phyloP scores from a whole-genome alignment of 345 rosid genomes.

The Populus euphratica region DNA sequence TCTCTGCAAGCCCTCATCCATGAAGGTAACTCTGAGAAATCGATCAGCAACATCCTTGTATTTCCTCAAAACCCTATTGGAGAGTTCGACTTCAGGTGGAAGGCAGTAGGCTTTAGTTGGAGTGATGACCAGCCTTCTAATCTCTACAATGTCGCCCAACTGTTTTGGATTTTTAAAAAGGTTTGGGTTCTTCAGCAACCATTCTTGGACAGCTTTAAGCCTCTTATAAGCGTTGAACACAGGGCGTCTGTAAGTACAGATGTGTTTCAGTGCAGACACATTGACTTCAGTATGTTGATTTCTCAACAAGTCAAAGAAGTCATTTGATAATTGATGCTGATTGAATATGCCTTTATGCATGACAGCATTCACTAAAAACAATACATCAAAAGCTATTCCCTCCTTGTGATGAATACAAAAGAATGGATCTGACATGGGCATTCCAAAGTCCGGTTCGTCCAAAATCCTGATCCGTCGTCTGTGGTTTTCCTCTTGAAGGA shows the following conservation, averaged over 20 bases:
- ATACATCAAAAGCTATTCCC: slow-evolving; percentile 56
- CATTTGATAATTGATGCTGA: slow-evolving; percentile 57
- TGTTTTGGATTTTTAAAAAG: slow-evolving; percentile 37
- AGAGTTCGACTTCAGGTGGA: slow-evolving; percentile 88
- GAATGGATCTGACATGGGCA: slow-evolving; percentile 48
- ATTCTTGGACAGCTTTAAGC: slow-evolving; percentile 57
- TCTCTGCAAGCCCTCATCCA: slow-evolving; percentile 82
- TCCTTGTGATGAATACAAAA: slow-evolving; percentile 48
- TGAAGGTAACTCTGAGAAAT: slow-evolving; percentile 81
- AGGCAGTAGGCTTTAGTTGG: slow-evolving; percentile 85
- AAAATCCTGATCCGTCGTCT: slow-evolving; percentile 35
- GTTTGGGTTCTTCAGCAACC: slow-evolving; percentile 61
- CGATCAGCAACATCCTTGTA: slow-evolving; percentile 63
- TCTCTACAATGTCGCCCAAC: slow-evolving; percentile 54
- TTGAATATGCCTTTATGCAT: slow-evolving; percentile 64
- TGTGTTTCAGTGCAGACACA: slow-evolving; percentile 67
- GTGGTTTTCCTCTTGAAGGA: slow-evolving; percentile 27
- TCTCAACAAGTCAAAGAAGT: slow-evolving; percentile 61
- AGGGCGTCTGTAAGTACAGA: slow-evolving; percentile 54
- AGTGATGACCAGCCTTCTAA: slow-evolving; percentile 71
- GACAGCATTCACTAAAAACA: slow-evolving; percentile 72
- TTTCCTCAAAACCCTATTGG: slow-evolving; percentile 76
- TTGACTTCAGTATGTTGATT: slow-evolving; percentile 53
- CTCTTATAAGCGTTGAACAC: slow-evolving; percentile 58
- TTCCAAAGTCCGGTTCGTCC: slow-evolving; percentile 67